These are phyloP conservation scores for Microbotryum saponariae DNA, from an alignment of 1,284 basidiomycete species.

Conservation along the genomic window DNA sequence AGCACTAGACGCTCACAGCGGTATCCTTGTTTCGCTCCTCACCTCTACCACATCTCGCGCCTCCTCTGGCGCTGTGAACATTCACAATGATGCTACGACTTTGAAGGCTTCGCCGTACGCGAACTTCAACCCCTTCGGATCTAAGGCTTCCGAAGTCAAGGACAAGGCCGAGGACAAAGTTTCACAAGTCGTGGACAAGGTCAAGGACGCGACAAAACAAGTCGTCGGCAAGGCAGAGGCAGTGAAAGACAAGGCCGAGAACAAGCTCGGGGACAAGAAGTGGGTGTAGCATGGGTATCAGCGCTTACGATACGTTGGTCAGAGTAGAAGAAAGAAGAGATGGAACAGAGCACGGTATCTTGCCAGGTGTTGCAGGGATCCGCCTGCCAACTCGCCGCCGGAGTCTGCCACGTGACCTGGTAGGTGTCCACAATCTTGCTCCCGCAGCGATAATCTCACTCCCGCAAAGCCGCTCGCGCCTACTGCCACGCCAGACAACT, in stretches of 20 bases:
- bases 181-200: constrained; percentile 11
- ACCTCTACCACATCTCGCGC: not conserved
- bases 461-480: no score
- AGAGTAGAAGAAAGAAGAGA: no score
- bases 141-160: not conserved
- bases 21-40: no score
- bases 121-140: not conserved
- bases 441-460: no score
- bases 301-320: not conserved
- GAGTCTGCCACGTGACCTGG: no score
- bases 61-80: not conserved
- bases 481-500: no score
- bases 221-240: constrained; percentile 14
- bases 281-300: constrained; percentile 12
- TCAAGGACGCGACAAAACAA: constrained; percentile 1
- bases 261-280: constrained; percentile 18
- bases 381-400: no score
- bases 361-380: no score
- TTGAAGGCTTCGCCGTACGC: constrained; percentile 1
- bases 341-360: no score
- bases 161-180: constrained; percentile 9
- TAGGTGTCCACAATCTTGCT: no score
- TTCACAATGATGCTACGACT: no score
- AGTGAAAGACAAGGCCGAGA: constrained; percentile 20
- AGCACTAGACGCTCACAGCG: not conserved